Conservation (phyloP, 2,329 filamentous ascomycete genomes). For the Onygenales sp. region DNA sequence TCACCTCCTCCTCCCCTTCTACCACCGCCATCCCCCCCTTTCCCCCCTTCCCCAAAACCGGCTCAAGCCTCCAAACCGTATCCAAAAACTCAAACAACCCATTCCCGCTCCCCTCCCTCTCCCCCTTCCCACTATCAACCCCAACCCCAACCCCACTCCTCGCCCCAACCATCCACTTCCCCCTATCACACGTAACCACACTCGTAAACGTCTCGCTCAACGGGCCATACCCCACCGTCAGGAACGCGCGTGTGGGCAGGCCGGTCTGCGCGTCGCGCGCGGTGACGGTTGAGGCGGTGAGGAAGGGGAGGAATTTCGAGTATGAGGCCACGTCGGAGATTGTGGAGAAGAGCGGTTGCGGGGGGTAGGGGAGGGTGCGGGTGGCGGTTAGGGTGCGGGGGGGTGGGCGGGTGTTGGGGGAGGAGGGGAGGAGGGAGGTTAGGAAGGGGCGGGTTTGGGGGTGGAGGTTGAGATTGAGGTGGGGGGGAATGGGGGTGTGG, state of each 20-base stretch:
- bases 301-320: conserved; percentile 83
- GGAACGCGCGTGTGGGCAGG: conserved; percentile 61
- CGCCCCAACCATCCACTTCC: conserved; percentile 61
- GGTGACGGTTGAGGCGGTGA: conserved; percentile 66
- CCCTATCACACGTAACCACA: conserved; percentile 66
- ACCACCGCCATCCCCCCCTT: conserved; percentile 10
- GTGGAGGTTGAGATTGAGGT: not conserved
- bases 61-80: conserved; percentile 34
- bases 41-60: conserved; percentile 19
- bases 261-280: conserved; percentile 49
- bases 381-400: conserved; percentile 62
- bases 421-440: conserved; percentile 11
- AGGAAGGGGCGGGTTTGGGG: conserved; percentile 8
- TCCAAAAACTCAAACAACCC: conserved; percentile 45
- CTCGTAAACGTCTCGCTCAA: conserved; percentile 78
- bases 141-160: conserved; percentile 32
- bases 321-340: conserved; percentile 87
- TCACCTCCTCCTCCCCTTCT: conserved; percentile 5
- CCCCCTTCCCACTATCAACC: conserved; percentile 32
- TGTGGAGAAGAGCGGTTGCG: conserved; percentile 63
- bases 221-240: conserved; percentile 77
- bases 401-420: conserved; percentile 22
- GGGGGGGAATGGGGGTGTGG: not conserved
- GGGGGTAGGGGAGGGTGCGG: conserved; percentile 67
- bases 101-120: conserved; percentile 62